Evolutionary conservation across 371 early-diverging fungal species (phyloP), one percentile per base, ranked within the genome.

Genomic region (Circinella umbellata): DNA sequence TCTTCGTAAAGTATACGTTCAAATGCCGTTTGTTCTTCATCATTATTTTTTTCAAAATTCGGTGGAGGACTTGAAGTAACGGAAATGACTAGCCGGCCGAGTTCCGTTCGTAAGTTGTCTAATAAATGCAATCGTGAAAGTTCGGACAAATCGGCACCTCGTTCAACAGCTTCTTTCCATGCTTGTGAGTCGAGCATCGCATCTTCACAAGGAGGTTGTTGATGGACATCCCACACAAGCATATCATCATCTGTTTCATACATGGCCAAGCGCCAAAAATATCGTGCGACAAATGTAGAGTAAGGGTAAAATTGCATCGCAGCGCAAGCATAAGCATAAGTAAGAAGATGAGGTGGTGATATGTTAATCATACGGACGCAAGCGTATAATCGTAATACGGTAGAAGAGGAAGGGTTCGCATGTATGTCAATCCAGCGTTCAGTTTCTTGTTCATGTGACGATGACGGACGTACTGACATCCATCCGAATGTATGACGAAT

Each of bases 301-400:
- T 78, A 61, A 3, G 78, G 73, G 3, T 80, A 76, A 74, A 82
- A 70, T 55, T 78, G 80, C 47, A 82, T 61, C 27, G 83, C 83
- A 59, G 76, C 75, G 4, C 79, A 80, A 3, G 79, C 83, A 69
- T 80, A 82, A 2, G 74, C 77, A 73, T 4, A 60, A 48, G 42
- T 68, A 38, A 51, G 54, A 34, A 78, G 78, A 4, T 78, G 48
- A 5, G 74, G 62, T 39, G 78, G 77, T 18, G 76, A 68, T 35
- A 74, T 37, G 36, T 82, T 82, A 53, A 82, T 66, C 75, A 78
- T 78, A 37, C 73, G 71, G 14, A 79, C 54, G 59, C 83, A 75
- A 53, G 66, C 62, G 61, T 78, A 73, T 10, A 82, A 39, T 67
- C 75, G 70, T 8, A 73, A 61, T 9, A 69, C 20, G 7, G 70